Evolutionary conservation across 345 rosid genomes (phyloP).

Genomic region (Chamaenerion angustifolium): DNA sequence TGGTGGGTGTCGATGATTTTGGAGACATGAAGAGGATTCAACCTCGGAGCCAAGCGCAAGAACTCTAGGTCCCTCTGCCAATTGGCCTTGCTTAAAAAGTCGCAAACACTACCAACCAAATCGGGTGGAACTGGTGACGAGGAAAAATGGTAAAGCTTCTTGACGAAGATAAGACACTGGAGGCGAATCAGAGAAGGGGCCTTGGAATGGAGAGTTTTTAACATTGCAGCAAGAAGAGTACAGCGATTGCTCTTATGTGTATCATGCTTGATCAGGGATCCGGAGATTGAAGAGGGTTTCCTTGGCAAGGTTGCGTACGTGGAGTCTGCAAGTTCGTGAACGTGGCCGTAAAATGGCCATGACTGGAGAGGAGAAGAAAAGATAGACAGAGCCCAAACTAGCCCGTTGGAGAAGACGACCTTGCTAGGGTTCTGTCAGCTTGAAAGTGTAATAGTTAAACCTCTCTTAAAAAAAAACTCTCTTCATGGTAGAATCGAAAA

Average conservation of each 20-base stretch:
- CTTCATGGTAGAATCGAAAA: not conserved
- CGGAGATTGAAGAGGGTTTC: not conserved
- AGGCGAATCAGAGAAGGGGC: slow-evolving; percentile 2
- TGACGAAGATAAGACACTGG: not conserved
- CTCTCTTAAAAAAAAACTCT: not conserved
- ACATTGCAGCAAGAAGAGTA: slow-evolving; percentile 1
- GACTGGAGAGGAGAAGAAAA: not conserved
- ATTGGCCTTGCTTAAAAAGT: slow-evolving; percentile 18
- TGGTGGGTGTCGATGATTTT: slow-evolving; percentile 26
- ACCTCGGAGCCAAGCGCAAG: slow-evolving; percentile 13
- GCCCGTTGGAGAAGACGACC: too few species aligned
- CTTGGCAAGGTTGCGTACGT: not conserved
- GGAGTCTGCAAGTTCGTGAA: slow-evolving; percentile 3
- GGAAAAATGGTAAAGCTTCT: not conserved
- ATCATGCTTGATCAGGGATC: not conserved
- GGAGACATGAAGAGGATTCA: slow-evolving; percentile 33
- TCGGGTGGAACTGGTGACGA: slow-evolving; percentile 8
- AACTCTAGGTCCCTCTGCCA: slow-evolving; percentile 38
- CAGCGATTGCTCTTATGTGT: not conserved
- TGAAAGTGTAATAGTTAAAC: not conserved
- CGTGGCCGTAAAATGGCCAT: slow-evolving; percentile 4
- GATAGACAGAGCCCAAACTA: not conserved
- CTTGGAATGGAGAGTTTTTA: slow-evolving; percentile 3
- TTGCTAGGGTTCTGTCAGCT: not conserved
- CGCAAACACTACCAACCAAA: slow-evolving; percentile 21